phyloP scores from a whole-genome alignment of 1,284 basidiomycete genomes.

The Violaceomyces palustris region DNA sequence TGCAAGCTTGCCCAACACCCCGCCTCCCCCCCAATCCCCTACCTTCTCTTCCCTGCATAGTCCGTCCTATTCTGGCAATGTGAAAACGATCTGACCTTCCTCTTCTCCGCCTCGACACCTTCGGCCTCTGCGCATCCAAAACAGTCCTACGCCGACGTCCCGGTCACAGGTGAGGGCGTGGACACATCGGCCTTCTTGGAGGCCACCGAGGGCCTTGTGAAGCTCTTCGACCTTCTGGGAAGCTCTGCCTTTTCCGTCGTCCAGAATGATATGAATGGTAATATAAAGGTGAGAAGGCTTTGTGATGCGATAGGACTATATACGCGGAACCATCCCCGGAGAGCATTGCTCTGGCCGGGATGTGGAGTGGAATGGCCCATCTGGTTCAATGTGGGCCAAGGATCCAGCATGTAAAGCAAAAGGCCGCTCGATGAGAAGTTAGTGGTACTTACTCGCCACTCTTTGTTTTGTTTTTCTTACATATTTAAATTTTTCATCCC shows the following conservation, averaged over 20 bases:
- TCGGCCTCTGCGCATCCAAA: neutral
- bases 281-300: slow-evolving; percentile 67
- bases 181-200: slow-evolving; percentile 83
- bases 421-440: neutral
- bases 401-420: too few species aligned
- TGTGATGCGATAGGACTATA: neutral
- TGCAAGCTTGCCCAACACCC: neutral
- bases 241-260: slow-evolving; percentile 81
- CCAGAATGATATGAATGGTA: slow-evolving; percentile 81
- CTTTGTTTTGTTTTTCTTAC: neutral
- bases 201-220: slow-evolving; percentile 81
- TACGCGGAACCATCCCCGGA: neutral
- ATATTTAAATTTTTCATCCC: neutral
- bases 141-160: slow-evolving; percentile 63
- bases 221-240: slow-evolving; percentile 89
- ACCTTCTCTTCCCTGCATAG: neutral
- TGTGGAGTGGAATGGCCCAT: too few species aligned
- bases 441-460: neutral
- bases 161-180: slow-evolving; percentile 76
- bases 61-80: neutral
- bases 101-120: neutral
- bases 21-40: too few species aligned
- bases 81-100: neutral
- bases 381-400: too few species aligned
- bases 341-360: too few species aligned